phyloP scores from a whole-genome alignment of 2,329 filamentous ascomycete species.

The Lecanicillium sp. region DNA sequence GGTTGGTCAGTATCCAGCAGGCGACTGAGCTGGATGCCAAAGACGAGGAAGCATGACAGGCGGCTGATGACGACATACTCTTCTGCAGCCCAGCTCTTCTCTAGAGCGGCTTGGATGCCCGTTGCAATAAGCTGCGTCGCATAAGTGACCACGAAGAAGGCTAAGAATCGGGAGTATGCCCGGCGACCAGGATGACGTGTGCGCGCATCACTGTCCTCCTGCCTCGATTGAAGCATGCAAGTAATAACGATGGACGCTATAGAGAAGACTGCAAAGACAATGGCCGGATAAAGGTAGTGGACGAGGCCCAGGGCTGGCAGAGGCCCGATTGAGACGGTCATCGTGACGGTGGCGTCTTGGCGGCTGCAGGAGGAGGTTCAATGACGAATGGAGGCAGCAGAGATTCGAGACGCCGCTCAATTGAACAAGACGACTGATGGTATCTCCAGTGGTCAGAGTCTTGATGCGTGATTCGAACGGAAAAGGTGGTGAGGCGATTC shows the following conservation, averaged over 20 bases:
- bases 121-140: slow-evolving; percentile 37
- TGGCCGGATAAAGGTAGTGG: slow-evolving; percentile 51
- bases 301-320: slow-evolving; percentile 32
- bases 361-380: not conserved
- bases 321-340: slow-evolving; percentile 15
- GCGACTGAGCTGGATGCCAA: slow-evolving; percentile 50
- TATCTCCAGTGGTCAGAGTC: not conserved
- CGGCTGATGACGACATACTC: slow-evolving; percentile 47
- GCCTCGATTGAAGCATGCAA: slow-evolving; percentile 43
- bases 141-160: slow-evolving; percentile 37
- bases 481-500: too few species aligned
- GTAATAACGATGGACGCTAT: slow-evolving; percentile 41
- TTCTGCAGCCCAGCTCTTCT: slow-evolving; percentile 31
- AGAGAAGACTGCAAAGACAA: slow-evolving; percentile 51
- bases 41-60: slow-evolving; percentile 56
- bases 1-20: slow-evolving; percentile 42
- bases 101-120: slow-evolving; percentile 25
- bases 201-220: slow-evolving; percentile 9
- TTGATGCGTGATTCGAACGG: too few species aligned
- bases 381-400: not conserved
- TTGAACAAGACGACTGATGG: not conserved
- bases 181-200: slow-evolving; percentile 13
- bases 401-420: not conserved
- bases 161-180: slow-evolving; percentile 32
- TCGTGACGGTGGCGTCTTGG: not conserved